phyloP scores from a whole-genome alignment of 2,329 filamentous ascomycete genomes.

The Aspergillus proliferans region DNA sequence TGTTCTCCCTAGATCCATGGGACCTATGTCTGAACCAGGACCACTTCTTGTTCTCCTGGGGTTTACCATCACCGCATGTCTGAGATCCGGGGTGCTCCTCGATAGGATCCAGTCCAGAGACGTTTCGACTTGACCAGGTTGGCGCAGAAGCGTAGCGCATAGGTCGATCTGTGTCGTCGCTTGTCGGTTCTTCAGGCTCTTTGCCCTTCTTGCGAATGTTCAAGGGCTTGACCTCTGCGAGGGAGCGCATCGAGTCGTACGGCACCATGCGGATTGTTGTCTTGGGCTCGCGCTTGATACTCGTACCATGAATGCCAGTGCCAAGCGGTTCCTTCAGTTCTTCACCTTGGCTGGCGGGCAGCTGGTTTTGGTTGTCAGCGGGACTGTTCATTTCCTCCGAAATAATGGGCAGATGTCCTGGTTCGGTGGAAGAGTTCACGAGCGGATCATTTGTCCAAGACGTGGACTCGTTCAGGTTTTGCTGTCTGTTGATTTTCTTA shows the following conservation, averaged over 20 bases:
- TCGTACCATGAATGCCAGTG: constrained; percentile 5
- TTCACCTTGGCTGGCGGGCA: constrained; percentile 6
- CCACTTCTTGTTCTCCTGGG: constrained; percentile 37
- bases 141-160: constrained; percentile 12
- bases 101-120: constrained; percentile 37
- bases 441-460: constrained; percentile 13
- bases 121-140: constrained; percentile 21
- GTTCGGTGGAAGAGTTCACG: constrained; percentile 10
- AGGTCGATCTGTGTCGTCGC: background rate
- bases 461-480: constrained; percentile 5
- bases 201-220: constrained; percentile 47
- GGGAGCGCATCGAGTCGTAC: constrained; percentile 43
- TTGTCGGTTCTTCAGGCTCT: constrained; percentile 10
- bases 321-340: constrained; percentile 3
- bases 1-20: constrained; percentile 20
- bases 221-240: constrained; percentile 45
- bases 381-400: constrained; percentile 40
- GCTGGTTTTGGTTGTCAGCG: constrained; percentile 5
- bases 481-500: constrained; percentile 2
- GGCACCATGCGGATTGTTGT: constrained; percentile 54
- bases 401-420: constrained; percentile 43
- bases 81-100: constrained; percentile 35
- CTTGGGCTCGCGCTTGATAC: constrained; percentile 20
- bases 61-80: constrained; percentile 16
- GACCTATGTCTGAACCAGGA: constrained; percentile 39